Conservation (phyloP, 2,329 filamentous ascomycete species). For the Aureobasidium namibiae region DNA sequence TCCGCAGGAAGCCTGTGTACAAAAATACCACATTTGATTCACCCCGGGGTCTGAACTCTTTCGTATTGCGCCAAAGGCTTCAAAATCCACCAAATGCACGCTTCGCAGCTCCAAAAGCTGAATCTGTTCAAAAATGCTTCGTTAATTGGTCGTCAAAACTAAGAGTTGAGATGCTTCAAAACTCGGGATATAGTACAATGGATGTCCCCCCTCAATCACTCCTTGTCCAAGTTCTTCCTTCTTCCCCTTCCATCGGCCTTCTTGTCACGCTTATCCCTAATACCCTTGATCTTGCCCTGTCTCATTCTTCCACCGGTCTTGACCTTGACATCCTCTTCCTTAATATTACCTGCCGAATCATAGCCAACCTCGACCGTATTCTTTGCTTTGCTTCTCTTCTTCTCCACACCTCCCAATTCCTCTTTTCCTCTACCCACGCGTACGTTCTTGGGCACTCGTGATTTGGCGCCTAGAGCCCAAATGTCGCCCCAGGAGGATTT, state of each 20-base stretch:
- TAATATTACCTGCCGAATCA: constrained; percentile 13
- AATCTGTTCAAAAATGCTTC: not conserved
- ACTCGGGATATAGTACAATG: not conserved
- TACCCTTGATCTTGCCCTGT: constrained; percentile 28
- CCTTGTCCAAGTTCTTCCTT: constrained; percentile 6
- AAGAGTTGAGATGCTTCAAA: not conserved
- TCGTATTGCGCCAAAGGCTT: too few species aligned
- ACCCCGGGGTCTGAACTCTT: not conserved
- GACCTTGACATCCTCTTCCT: constrained; percentile 21
- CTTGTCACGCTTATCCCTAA: constrained; percentile 29
- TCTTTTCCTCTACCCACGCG: constrained; percentile 44
- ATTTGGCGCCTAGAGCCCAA: constrained; percentile 93
- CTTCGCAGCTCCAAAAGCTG: not conserved
- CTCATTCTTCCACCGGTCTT: constrained; percentile 24
- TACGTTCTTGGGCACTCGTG: constrained; percentile 54
- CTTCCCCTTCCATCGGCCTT: constrained; percentile 18
- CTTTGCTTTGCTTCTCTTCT: constrained; percentile 23
- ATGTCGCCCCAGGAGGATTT: constrained; percentile 89
- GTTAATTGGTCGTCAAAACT: not conserved
- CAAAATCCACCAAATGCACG: too few species aligned
- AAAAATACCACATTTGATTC: constrained; percentile 1
- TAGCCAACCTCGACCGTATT: constrained; percentile 33
- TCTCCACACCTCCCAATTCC: constrained; percentile 15
- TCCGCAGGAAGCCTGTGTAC: not conserved
- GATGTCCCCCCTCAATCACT: not conserved